These are phyloP conservation scores for Coemansia sp. DNA, from an alignment of 371 early-diverging fungal genomes.

Conservation along the genomic window DNA sequence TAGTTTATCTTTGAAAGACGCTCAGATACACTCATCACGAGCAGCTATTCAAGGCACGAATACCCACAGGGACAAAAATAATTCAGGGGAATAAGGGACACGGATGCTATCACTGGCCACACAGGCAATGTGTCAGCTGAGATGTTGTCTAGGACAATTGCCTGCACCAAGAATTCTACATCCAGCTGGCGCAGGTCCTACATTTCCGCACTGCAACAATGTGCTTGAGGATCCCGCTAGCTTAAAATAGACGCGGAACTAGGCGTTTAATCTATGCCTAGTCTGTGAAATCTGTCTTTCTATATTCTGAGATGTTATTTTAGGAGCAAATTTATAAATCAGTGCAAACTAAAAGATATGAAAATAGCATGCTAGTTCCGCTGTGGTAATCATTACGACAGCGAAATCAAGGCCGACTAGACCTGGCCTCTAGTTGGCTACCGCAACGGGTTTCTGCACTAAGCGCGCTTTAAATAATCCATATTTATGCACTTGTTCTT, in stretches of 20 bases:
- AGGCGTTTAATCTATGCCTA: not conserved
- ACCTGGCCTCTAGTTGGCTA: not conserved
- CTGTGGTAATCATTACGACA: too few relatives aligned
- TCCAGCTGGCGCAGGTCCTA: slow-evolving; percentile 1
- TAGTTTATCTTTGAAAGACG: not conserved
- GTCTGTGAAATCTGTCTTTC: not conserved
- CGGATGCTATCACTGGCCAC: not conserved
- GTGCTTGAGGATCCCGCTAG: not conserved
- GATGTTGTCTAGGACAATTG: not conserved
- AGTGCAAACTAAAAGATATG: not conserved
- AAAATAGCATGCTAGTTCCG: not conserved
- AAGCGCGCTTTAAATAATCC: not conserved
- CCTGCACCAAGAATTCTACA: not conserved
- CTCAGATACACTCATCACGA: not conserved
- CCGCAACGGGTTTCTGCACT: not conserved
- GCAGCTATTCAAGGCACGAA: not conserved
- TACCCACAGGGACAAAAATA: slow-evolving; percentile 5
- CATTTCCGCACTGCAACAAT: slow-evolving; percentile 6
- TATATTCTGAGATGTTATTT: slow-evolving; percentile 2
- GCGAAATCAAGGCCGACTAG: not conserved
- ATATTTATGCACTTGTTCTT: not conserved
- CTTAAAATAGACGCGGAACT: slow-evolving; percentile 4
- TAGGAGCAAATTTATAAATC: not conserved
- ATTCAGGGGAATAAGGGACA: not conserved
- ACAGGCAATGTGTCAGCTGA: slow-evolving; percentile 8